Evolutionary conservation across 768 basidiomycete species (phyloP).

Genomic region (Steccherinum ochraceum): DNA sequence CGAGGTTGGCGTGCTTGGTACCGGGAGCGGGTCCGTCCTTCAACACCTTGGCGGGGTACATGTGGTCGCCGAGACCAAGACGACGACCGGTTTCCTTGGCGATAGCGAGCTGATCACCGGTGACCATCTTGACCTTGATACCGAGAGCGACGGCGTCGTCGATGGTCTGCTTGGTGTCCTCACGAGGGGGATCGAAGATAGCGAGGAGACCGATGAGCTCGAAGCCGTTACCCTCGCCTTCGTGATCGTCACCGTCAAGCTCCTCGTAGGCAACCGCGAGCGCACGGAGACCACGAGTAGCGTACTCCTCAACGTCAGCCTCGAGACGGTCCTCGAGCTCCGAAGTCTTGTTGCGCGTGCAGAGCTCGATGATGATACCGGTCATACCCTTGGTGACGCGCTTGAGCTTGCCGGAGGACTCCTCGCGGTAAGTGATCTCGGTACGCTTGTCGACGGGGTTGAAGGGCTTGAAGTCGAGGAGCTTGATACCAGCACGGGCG

Average conservation of each 20-base stretch:
- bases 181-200: constrained; percentile 97
- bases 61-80: constrained; percentile 97
- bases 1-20: constrained; percentile 75
- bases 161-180: constrained; percentile 98
- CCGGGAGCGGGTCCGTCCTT: constrained; percentile 93
- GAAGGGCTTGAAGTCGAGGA: constrained; percentile 99
- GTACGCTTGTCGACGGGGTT: constrained; percentile 99
- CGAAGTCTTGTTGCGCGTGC: constrained; percentile 94
- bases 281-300: constrained; percentile 92
- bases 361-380: constrained; percentile 95
- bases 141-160: constrained; percentile 94
- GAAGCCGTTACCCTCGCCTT: constrained; percentile 92
- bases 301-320: constrained; percentile 94
- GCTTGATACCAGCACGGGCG: constrained; percentile 90
- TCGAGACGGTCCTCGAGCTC: constrained; percentile 89
- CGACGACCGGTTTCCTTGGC: constrained; percentile 99
- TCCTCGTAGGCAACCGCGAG: constrained; percentile 96
- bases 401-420: constrained; percentile 92
- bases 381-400: constrained; percentile 99
- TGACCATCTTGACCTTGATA: constrained; percentile 99
- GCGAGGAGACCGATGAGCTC: constrained; percentile 95
- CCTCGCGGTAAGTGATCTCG: constrained; percentile 95
- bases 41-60: constrained; percentile 99
- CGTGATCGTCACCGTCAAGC: constrained; percentile 72
- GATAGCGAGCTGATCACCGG: constrained; percentile 99